Evolutionary conservation across 768 basidiomycete species (phyloP).

Genomic region (Suillus luteus): DNA sequence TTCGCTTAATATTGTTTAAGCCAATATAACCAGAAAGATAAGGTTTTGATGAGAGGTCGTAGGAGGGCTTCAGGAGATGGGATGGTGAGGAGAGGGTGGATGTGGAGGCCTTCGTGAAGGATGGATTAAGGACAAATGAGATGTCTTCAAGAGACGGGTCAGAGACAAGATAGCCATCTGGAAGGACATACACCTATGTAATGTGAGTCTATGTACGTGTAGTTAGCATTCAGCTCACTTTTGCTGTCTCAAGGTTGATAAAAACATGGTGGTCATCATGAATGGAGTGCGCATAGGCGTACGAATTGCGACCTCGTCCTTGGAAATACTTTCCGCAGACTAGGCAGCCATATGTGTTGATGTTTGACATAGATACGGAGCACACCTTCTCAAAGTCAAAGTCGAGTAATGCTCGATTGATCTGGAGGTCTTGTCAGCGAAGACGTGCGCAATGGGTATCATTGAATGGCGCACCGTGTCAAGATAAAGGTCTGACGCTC

Average conservation of each 20-base stretch:
- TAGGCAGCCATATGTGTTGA: constrained; percentile 96
- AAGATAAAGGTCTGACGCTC: constrained; percentile 86
- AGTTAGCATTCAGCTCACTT: constrained; percentile 50
- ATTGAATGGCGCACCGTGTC: constrained; percentile 70
- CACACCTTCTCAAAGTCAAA: constrained; percentile 99
- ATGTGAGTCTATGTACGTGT: not conserved
- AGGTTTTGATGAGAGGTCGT: constrained; percentile 77
- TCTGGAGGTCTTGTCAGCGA: constrained; percentile 47
- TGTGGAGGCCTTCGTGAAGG: constrained; percentile 69
- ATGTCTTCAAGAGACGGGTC: constrained; percentile 98
- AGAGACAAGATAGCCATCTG: constrained; percentile 94
- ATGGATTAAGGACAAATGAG: constrained; percentile 83
- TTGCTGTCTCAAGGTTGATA: constrained; percentile 91
- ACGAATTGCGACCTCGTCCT: constrained; percentile 90
- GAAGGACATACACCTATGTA: constrained; percentile 88
- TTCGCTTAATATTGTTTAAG: constrained; percentile 95
- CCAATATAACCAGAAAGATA: constrained; percentile 95
- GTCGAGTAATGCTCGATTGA: constrained; percentile 87
- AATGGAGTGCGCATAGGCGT: constrained; percentile 96
- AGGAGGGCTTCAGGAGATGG: constrained; percentile 72
- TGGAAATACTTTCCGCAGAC: constrained; percentile 99
- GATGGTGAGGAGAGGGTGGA: constrained; percentile 56
- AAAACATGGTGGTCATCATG: constrained; percentile 99
- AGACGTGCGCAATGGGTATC: constrained; percentile 15
- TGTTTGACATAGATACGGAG: constrained; percentile 93